Evolutionary conservation across 441 rosid species (phyloP).

Genomic region (Erodium moschatum): DNA sequence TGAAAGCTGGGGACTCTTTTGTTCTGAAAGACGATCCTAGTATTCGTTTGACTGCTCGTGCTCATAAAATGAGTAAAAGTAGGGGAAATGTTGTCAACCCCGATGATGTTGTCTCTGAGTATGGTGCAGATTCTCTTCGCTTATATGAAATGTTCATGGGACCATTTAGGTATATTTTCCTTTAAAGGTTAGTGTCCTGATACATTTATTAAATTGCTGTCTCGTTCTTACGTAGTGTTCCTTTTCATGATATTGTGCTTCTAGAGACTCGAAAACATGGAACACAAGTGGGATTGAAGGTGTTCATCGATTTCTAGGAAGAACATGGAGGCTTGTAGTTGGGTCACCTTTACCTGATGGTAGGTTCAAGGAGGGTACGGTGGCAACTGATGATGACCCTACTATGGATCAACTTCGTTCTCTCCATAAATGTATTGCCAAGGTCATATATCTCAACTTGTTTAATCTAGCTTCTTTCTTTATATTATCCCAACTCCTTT

Average conservation of each 20-base stretch:
- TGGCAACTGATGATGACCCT: slow-evolving; percentile 58
- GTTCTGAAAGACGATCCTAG: slow-evolving; percentile 55
- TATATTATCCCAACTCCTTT: neutral
- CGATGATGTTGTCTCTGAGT: slow-evolving; percentile 75
- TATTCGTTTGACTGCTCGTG: slow-evolving; percentile 58
- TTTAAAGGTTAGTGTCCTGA: neutral
- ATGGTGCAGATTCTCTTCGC: slow-evolving; percentile 92
- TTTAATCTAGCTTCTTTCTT: neutral
- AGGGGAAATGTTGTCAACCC: slow-evolving; percentile 97
- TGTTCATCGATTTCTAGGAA: slow-evolving; percentile 77
- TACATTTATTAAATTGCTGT: neutral
- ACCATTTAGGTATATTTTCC: slow-evolving; percentile 58
- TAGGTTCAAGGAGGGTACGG: slow-evolving; percentile 51
- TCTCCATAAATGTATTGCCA: slow-evolving; percentile 81
- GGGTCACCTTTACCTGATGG: slow-evolving; percentile 58
- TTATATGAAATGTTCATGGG: slow-evolving; percentile 99
- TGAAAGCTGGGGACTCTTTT: slow-evolving; percentile 67
- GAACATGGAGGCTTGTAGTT: slow-evolving; percentile 82
- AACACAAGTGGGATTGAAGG: slow-evolving; percentile 94
- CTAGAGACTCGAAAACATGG: slow-evolving; percentile 93
- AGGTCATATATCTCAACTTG: slow-evolving; percentile 36
- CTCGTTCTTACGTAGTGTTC: slow-evolving; percentile 1
- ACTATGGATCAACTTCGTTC: slow-evolving; percentile 56
- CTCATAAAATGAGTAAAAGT: slow-evolving; percentile 97
- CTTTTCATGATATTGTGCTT: slow-evolving; percentile 23